Conservation (phyloP, 2,329 filamentous ascomycete species). For the Phaeosphaeria sp. region DNA sequence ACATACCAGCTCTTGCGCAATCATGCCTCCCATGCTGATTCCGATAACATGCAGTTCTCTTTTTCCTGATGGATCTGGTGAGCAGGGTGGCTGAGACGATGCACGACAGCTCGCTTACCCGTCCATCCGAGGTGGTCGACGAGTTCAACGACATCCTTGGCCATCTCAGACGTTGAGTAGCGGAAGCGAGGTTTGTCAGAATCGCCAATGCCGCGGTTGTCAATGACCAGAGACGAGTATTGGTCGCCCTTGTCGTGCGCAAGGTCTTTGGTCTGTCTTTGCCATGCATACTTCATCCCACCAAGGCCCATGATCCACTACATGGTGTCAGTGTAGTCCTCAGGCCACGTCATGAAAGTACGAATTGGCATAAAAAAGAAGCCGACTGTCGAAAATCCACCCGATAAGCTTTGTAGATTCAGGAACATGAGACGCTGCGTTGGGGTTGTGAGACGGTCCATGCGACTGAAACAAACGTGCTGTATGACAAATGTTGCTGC, state of each 20-base stretch:
- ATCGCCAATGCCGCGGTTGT: conserved; percentile 85
- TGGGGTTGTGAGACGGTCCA: conserved; percentile 41
- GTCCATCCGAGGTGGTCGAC: conserved; percentile 74
- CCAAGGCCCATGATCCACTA: conserved; percentile 85
- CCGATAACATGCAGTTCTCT: conserved; percentile 74
- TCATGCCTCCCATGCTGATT: conserved; percentile 90
- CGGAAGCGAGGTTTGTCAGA: conserved; percentile 78
- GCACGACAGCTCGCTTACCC: too few relatives aligned
- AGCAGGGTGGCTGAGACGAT: too few relatives aligned
- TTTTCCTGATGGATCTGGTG: too few relatives aligned
- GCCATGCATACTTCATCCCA: conserved; percentile 73
- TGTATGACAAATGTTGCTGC: conserved; percentile 32
- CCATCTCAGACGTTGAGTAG: conserved; percentile 87
- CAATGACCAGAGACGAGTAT: conserved; percentile 78
- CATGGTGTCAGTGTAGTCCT: conserved; percentile 17
- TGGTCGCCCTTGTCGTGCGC: conserved; percentile 71
- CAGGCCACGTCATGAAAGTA: background rate
- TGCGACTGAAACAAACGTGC: conserved; percentile 47
- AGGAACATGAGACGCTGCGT: conserved; percentile 37
- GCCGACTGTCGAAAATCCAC: conserved; percentile 1
- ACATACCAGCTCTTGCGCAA: conserved; percentile 77
- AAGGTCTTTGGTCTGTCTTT: conserved; percentile 83
- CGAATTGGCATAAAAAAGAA: background rate
- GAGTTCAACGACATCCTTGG: conserved; percentile 76
- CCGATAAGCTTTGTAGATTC: conserved; percentile 12